These are phyloP conservation scores for Ceratocystis diversiconidia DNA, from an alignment of 2,329 filamentous ascomycete genomes.

Conservation along the genomic window DNA sequence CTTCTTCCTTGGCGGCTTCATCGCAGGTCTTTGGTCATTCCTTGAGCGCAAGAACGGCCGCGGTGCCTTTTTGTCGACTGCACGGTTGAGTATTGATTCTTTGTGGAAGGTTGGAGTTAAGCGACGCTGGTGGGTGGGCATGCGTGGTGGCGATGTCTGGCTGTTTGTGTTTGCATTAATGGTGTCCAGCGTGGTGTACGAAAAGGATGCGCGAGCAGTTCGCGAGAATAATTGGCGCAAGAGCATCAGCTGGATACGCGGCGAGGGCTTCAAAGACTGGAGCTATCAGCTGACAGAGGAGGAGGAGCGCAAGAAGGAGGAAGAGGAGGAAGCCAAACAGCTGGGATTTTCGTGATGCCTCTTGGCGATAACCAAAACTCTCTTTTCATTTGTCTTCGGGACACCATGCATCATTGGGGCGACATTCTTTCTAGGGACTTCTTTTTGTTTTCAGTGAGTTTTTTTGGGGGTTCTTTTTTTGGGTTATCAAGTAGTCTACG, in stretches of 20 bases:
- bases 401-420: neutral
- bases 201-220: constrained; percentile 53
- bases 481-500: neutral
- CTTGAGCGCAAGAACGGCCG: constrained; percentile 52
- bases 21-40: constrained; percentile 75
- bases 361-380: neutral
- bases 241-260: constrained; percentile 56
- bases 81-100: constrained; percentile 64
- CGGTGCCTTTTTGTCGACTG: constrained; percentile 62
- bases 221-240: constrained; percentile 55
- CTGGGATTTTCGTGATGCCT: constrained; percentile 20
- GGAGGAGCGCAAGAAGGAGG: constrained; percentile 27
- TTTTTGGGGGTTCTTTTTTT: neutral
- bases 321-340: constrained; percentile 22
- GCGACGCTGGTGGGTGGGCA: constrained; percentile 70
- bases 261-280: constrained; percentile 63
- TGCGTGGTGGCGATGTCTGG: constrained; percentile 70
- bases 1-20: constrained; percentile 77
- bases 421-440: neutral
- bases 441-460: neutral
- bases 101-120: constrained; percentile 92
- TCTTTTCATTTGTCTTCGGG: neutral
- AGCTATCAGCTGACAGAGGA: constrained; percentile 38
- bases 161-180: constrained; percentile 70
- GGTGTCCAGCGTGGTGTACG: constrained; percentile 63